Percentiles rank a stretch among this genome's conserved stretches.
Evolutionary conservation across 2,329 filamentous ascomycete species (phyloP).

Genomic region (Teratosphaeria viscida): DNA sequence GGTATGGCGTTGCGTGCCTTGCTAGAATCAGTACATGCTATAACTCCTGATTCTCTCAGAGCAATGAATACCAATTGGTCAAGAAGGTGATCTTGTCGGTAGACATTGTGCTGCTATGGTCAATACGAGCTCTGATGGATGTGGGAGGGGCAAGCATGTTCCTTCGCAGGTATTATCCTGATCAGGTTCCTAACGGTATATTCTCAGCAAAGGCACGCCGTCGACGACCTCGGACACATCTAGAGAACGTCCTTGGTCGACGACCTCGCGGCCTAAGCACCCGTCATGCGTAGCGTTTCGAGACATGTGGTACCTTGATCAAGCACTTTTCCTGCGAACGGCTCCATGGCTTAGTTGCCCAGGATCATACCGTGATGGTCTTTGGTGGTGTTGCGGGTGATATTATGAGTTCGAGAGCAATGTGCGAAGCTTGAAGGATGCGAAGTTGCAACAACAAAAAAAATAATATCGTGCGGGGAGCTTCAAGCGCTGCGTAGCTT

Average conservation of each 20-base stretch:
- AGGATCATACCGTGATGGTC: neutral
- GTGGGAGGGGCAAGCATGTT: slow-evolving; percentile 61
- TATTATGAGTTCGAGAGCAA: neutral
- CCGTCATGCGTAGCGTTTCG: slow-evolving; percentile 30
- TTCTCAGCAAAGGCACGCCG: slow-evolving; percentile 50
- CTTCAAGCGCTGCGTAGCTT: neutral
- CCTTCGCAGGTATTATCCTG: slow-evolving; percentile 82
- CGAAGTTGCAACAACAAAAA: neutral
- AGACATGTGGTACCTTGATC: slow-evolving; percentile 29
- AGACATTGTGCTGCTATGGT: slow-evolving; percentile 54
- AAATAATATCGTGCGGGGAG: neutral
- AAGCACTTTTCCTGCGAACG: neutral
- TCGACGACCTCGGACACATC: neutral
- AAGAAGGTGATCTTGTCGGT: slow-evolving; percentile 79
- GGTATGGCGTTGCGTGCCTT: slow-evolving; percentile 75
- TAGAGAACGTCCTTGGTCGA: slow-evolving; percentile 4
- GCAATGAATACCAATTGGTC: slow-evolving; percentile 60
- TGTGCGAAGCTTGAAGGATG: neutral
- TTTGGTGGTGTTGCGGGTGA: neutral
- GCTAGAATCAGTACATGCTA: slow-evolving; percentile 1
- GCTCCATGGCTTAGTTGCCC: neutral
- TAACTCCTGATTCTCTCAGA: neutral
- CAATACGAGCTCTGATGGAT: slow-evolving; percentile 32
- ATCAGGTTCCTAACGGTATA: slow-evolving; percentile 73
- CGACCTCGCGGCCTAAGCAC: slow-evolving; percentile 21